These are phyloP conservation scores for Excoecaria cochinchinensis DNA, from an alignment of 345 rosid species.

Conservation along the genomic window DNA sequence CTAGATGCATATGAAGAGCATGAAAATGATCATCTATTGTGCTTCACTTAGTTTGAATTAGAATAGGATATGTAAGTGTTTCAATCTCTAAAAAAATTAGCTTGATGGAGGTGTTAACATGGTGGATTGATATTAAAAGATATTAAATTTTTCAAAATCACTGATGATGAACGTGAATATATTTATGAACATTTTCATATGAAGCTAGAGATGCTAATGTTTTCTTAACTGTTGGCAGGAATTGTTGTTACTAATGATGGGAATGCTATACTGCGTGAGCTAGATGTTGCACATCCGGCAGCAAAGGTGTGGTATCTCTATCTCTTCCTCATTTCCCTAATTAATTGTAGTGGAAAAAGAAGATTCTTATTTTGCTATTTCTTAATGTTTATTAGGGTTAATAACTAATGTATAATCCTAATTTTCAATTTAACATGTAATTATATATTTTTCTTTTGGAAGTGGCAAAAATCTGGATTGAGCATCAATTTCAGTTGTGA, in stretches of 20 bases:
- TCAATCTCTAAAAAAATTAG: neutral
- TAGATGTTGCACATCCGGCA: slow-evolving; percentile 93
- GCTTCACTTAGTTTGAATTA: neutral
- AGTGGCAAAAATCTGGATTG: neutral
- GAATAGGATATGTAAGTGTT: neutral
- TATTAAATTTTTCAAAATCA: neutral
- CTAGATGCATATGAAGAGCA: neutral
- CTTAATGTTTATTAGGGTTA: neutral
- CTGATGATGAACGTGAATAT: neutral
- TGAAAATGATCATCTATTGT: neutral
- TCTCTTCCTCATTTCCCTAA: neutral
- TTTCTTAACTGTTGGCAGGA: slow-evolving; percentile 38
- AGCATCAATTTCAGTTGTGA: neutral
- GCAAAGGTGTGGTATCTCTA: slow-evolving; percentile 54
- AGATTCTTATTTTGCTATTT: neutral
- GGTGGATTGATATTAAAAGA: neutral
- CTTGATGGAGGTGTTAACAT: neutral
- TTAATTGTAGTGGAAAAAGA: neutral
- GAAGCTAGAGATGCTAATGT: neutral
- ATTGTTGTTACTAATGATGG: slow-evolving; percentile 97
- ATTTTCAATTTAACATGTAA: neutral
- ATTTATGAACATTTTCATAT: neutral
- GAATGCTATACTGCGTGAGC: slow-evolving; percentile 87
- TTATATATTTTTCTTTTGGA: neutral
- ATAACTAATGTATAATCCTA: neutral